A percentile compares a stretch with the other conserved stretches of the same genome.
Evolutionary conservation across 495 filamentous ascomycete species (phyloP).

Genomic region (Annulohypoxylon moriforme): DNA sequence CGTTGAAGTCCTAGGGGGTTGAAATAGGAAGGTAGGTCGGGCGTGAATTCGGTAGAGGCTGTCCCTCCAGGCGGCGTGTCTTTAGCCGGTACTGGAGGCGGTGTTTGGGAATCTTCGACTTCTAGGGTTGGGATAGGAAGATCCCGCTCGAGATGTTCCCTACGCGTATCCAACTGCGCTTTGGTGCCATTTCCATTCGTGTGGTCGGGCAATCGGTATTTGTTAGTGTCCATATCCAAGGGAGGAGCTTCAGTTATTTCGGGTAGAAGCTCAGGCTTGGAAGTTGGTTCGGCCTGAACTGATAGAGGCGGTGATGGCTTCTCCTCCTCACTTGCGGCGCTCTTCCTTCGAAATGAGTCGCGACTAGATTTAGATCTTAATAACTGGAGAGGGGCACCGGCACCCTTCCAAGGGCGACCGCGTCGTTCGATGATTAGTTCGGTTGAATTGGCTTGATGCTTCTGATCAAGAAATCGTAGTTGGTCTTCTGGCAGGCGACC

Average conservation of each 20-base stretch:
- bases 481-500: slow-evolving; percentile 81
- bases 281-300: slow-evolving; percentile 44
- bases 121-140: slow-evolving; percentile 48
- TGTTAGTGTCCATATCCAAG: slow-evolving; percentile 69
- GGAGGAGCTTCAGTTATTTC: slow-evolving; percentile 55
- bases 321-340: slow-evolving; percentile 33
- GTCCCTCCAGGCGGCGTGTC: slow-evolving; percentile 58
- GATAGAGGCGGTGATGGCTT: slow-evolving; percentile 18
- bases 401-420: slow-evolving; percentile 72
- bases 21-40: slow-evolving; percentile 59
- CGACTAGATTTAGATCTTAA: slow-evolving; percentile 49
- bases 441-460: slow-evolving; percentile 67
- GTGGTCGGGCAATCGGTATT: slow-evolving; percentile 72
- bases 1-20: slow-evolving; percentile 67
- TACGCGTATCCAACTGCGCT: slow-evolving; percentile 61
- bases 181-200: slow-evolving; percentile 71
- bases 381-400: slow-evolving; percentile 56
- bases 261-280: slow-evolving; percentile 54
- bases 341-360: slow-evolving; percentile 46
- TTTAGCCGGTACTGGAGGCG: slow-evolving; percentile 59
- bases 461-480: slow-evolving; percentile 72
- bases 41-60: slow-evolving; percentile 52
- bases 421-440: slow-evolving; percentile 65
- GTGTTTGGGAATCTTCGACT: slow-evolving; percentile 51
- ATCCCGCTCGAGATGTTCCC: slow-evolving; percentile 64